Conservation (phyloP, 2,329 filamentous ascomycete genomes). For the Hypomyces perniciosus region DNA sequence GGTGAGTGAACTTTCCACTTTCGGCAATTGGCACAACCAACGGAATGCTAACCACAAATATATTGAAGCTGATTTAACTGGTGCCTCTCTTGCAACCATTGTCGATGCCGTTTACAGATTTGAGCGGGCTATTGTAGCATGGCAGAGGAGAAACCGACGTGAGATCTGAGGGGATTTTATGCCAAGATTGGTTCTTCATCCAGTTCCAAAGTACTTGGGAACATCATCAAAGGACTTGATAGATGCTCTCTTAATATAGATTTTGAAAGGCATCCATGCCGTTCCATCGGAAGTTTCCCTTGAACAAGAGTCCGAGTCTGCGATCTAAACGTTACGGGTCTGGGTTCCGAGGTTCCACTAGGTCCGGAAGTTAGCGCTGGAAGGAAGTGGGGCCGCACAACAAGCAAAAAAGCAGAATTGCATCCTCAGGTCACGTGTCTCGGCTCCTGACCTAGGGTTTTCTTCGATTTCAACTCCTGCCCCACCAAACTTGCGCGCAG, state of each 20-base stretch:
- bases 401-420: neutral
- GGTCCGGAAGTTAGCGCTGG: too few species aligned
- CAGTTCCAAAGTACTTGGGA: neutral
- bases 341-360: too few species aligned
- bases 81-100: slow-evolving; percentile 28
- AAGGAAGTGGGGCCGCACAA: neutral
- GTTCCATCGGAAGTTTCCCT: too few species aligned
- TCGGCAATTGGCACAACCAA: neutral
- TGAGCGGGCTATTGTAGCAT: slow-evolving; percentile 29
- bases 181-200: neutral
- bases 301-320: too few species aligned
- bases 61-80: slow-evolving; percentile 24
- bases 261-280: too few species aligned
- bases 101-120: slow-evolving; percentile 34
- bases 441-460: slow-evolving; percentile 32
- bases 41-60: neutral
- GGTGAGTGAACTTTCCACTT: slow-evolving; percentile 21
- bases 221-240: neutral
- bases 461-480: slow-evolving; percentile 26
- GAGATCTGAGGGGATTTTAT: neutral
- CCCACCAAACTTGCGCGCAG: slow-evolving; percentile 41
- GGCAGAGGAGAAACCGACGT: slow-evolving; percentile 23
- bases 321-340: too few species aligned
- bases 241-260: too few species aligned
- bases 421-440: slow-evolving; percentile 25